Percentiles rank a stretch among this genome's conserved stretches.
These are phyloP conservation scores for Chlorella sp. DNA, from an alignment of 139 green algal genomes.

Conservation along the genomic window DNA sequence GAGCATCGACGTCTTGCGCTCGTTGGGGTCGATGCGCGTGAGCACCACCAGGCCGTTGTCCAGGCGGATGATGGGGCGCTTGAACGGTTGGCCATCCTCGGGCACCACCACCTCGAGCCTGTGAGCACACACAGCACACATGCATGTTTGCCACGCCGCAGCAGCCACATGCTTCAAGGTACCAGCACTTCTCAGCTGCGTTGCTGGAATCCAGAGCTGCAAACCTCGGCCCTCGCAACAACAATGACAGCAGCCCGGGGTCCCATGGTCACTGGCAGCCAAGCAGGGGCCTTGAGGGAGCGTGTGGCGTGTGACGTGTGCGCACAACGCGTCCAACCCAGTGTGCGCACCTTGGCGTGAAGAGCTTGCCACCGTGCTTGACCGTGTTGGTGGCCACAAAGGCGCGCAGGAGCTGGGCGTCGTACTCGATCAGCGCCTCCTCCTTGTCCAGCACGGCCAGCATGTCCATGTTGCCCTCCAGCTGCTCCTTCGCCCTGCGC, in stretches of 20 bases:
- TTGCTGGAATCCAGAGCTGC: no score
- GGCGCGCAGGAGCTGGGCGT: slow-evolving; percentile 44
- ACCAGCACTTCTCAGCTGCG: no score
- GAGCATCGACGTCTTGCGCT: slow-evolving; percentile 63
- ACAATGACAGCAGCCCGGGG: no score
- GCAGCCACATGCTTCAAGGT: no score
- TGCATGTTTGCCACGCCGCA: no score
- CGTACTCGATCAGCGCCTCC: slow-evolving; percentile 38
- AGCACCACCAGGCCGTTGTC: slow-evolving; percentile 35
- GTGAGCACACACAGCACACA: neutral
- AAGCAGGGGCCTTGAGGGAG: no score
- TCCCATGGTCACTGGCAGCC: no score
- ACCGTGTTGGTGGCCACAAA: slow-evolving; percentile 41
- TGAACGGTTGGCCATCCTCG: slow-evolving; percentile 16
- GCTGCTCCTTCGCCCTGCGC: no score
- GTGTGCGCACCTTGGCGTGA: slow-evolving; percentile 27
- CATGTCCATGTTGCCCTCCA: no score
- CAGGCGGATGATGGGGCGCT: slow-evolving; percentile 58
- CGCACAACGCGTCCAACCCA: no score
- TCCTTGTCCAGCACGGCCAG: slow-evolving; percentile 38
- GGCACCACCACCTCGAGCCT: slow-evolving; percentile 14
- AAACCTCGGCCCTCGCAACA: no score
- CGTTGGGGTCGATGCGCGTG: slow-evolving; percentile 64
- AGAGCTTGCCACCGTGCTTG: slow-evolving; percentile 22
- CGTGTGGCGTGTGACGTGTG: no score